These are phyloP conservation scores for Candida tetrigidarum DNA, from an alignment of 1,139 yeast species.

Conservation along the genomic window DNA sequence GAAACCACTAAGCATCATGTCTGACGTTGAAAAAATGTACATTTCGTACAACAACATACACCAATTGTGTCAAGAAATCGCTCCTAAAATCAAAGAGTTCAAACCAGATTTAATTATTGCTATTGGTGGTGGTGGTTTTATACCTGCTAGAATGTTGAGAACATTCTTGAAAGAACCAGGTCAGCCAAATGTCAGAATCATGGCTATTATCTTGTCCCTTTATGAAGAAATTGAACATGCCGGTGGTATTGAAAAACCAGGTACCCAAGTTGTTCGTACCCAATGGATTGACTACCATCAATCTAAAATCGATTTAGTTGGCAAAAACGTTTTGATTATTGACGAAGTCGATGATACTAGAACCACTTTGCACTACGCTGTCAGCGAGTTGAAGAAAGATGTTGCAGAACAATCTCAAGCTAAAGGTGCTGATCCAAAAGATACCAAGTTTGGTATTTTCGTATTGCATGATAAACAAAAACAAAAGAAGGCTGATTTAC, in stretches of 20 bases:
- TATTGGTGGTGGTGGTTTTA: constrained; percentile 93
- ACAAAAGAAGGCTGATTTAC: constrained; percentile 81
- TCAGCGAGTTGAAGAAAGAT: constrained; percentile 85
- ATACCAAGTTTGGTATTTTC: constrained; percentile 83
- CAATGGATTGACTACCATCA: constrained; percentile 94
- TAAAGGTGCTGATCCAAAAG: constrained; percentile 50
- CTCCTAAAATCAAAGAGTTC: constrained; percentile 68
- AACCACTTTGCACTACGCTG: constrained; percentile 92
- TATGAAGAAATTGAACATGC: constrained; percentile 79
- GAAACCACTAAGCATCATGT: no score
- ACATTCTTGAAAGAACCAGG: constrained; percentile 88
- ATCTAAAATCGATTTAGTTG: constrained; percentile 66
- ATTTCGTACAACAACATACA: constrained; percentile 93
- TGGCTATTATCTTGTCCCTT: constrained; percentile 89
- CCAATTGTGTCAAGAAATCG: constrained; percentile 88
- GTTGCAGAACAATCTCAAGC: constrained; percentile 60
- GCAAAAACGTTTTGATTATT: constrained; percentile 81
- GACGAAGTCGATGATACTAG: constrained; percentile 97
- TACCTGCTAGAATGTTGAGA: constrained; percentile 94
- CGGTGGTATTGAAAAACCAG: constrained; percentile 56
- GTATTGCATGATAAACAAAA: constrained; percentile 93
- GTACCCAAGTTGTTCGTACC: constrained; percentile 87
- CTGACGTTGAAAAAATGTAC: constrained; percentile 62
- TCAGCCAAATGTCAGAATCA: constrained; percentile 86
- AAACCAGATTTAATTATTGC: constrained; percentile 91